Evolutionary conservation across 2,329 filamentous ascomycete genomes (phyloP).

Genomic region (Colletotrichum sp.): DNA sequence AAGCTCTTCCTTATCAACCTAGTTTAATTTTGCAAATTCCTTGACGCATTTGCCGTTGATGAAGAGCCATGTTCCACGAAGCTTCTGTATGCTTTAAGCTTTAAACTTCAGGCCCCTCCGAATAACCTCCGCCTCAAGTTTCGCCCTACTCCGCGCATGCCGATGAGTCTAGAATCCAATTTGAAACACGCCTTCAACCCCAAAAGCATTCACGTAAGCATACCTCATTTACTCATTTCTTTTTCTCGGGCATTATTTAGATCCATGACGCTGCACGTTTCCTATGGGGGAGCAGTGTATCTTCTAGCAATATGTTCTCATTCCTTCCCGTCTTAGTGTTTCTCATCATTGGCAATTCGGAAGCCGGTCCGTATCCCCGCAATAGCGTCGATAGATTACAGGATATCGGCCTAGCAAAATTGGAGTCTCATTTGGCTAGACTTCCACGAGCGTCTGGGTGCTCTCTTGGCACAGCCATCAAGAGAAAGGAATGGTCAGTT

Average conservation of each 20-base stretch:
- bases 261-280: not conserved
- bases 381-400: not conserved
- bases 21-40: fast-evolving
- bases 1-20: not conserved
- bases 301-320: not conserved
- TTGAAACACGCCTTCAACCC: not conserved
- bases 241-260: fast-evolving
- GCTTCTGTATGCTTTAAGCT: not conserved
- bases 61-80: not conserved
- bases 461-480: not conserved
- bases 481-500: constrained; percentile 4
- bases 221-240: not conserved
- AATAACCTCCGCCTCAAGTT: not conserved
- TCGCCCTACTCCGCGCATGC: not conserved
- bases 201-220: not conserved
- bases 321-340: not conserved
- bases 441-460: not conserved
- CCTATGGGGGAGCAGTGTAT: fast-evolving
- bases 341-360: not conserved
- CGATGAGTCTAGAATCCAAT: not conserved
- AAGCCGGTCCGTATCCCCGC: not conserved
- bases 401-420: not conserved
- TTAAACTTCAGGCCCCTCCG: not conserved
- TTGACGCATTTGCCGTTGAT: not conserved
- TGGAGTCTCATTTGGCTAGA: not conserved